These are phyloP conservation scores for Uronychia setigera DNA, from an alignment of 73 alveolate species.

Conservation along the genomic window DNA sequence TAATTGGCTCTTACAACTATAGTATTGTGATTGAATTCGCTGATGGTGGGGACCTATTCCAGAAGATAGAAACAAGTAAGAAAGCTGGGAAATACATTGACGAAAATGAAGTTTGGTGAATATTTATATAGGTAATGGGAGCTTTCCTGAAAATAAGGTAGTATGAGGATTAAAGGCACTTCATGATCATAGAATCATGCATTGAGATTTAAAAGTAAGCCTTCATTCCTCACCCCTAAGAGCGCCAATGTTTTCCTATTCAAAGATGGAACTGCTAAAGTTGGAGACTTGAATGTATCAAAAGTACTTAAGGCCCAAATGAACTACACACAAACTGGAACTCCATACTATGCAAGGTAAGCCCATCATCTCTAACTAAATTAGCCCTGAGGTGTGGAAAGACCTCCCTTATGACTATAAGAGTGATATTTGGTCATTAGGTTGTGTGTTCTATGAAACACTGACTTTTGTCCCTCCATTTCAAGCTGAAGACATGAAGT, in stretches of 20 bases:
- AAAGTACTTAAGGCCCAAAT: slow-evolving; percentile 63
- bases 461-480: slow-evolving; percentile 22
- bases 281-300: slow-evolving; percentile 84
- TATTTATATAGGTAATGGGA: slow-evolving; percentile 57
- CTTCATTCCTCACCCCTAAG: slow-evolving; percentile 7
- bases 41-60: slow-evolving; percentile 82
- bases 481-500: slow-evolving; percentile 27
- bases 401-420: slow-evolving; percentile 78
- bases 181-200: slow-evolving; percentile 77
- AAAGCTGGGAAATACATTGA: slow-evolving; percentile 49
- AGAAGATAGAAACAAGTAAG: slow-evolving; percentile 65
- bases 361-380: not conserved
- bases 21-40: slow-evolving; percentile 86
- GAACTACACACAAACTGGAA: slow-evolving; percentile 49
- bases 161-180: slow-evolving; percentile 74
- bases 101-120: slow-evolving; percentile 79
- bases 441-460: slow-evolving; percentile 37
- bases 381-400: slow-evolving; percentile 84
- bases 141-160: not conserved
- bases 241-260: slow-evolving; percentile 83
- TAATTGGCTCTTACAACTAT: no score
- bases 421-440: slow-evolving; percentile 67
- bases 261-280: slow-evolving; percentile 69
- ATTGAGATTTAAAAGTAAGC: slow-evolving; percentile 67
- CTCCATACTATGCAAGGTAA: slow-evolving; percentile 57